phyloP scores from a whole-genome alignment of 2,329 filamentous ascomycete genomes.

The Aspergillus alliaceus region DNA sequence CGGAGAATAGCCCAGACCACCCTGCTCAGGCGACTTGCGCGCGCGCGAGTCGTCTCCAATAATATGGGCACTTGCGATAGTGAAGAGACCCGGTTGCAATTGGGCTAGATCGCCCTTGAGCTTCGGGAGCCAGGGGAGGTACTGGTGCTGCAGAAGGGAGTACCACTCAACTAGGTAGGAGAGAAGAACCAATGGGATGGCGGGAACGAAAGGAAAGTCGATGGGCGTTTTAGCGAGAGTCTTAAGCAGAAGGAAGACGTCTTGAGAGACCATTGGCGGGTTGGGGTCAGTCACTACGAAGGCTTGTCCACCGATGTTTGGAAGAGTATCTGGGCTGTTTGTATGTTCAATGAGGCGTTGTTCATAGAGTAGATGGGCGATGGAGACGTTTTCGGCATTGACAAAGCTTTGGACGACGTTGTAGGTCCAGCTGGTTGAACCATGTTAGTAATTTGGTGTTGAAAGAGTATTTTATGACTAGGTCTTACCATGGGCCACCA shows the following conservation, averaged over 20 bases:
- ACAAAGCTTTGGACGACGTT: constrained; percentile 53
- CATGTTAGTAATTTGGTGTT: neutral
- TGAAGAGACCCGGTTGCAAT: constrained; percentile 35
- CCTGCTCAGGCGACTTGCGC: constrained; percentile 23
- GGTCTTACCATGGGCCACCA: constrained; percentile 34
- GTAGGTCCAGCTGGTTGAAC: constrained; percentile 39
- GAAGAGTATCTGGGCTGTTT: constrained; percentile 13
- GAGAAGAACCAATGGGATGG: constrained; percentile 29
- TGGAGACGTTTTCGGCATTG: constrained; percentile 53
- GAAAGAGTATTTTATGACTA: neutral
- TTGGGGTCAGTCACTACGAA: constrained; percentile 55
- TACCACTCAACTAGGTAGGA: constrained; percentile 35
- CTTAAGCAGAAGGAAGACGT: constrained; percentile 31
- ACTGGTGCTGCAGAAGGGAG: constrained; percentile 26
- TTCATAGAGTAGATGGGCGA: constrained; percentile 57
- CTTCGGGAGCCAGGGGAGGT: constrained; percentile 25
- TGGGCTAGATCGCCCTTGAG: constrained; percentile 27
- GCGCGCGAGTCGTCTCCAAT: constrained; percentile 32
- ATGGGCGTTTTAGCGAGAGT: constrained; percentile 32
- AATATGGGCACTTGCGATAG: constrained; percentile 27
- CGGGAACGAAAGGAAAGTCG: constrained; percentile 25
- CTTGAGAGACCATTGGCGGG: constrained; percentile 38
- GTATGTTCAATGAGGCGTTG: constrained; percentile 46
- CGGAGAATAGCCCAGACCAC: constrained; percentile 34
- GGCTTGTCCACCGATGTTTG: constrained; percentile 46